Conservation (phyloP, 352 stramenopile species). For the Peronospora belbahrii region DNA sequence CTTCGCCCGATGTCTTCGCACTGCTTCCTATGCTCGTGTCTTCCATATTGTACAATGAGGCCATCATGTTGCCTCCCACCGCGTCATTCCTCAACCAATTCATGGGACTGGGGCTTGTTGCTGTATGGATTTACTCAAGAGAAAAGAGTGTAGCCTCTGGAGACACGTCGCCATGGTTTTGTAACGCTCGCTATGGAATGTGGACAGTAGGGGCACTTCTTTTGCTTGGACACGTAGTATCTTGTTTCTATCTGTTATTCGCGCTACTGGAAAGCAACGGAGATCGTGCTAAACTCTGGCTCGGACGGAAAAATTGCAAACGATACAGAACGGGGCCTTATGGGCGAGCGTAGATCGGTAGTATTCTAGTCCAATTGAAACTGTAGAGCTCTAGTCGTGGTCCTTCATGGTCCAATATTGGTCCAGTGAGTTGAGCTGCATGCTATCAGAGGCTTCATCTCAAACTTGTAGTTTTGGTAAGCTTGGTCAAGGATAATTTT, state of each 20-base stretch:
- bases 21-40: conserved; percentile 23
- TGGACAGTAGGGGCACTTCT: conserved; percentile 25
- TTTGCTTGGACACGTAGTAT: conserved; percentile 48
- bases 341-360: conserved; percentile 11
- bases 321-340: conserved; percentile 8
- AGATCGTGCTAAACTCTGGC: conserved; percentile 56
- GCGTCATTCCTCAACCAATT: conserved; percentile 45
- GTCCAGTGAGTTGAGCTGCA: conserved; percentile 83
- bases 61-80: conserved; percentile 13
- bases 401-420: conserved; percentile 51
- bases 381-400: conserved; percentile 8
- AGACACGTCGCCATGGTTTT: conserved; percentile 7
- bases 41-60: conserved; percentile 6
- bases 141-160: conserved; percentile 25
- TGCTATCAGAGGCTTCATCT: conserved; percentile 67
- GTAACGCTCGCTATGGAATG: conserved; percentile 15
- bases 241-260: conserved; percentile 59
- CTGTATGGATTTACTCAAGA: conserved; percentile 46
- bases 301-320: conserved; percentile 28
- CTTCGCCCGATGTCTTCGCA: conserved; percentile 28
- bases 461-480: conserved; percentile 77
- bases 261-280: conserved; percentile 67
- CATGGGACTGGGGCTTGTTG: conserved; percentile 33
- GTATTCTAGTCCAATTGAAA: background rate
- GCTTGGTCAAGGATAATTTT: conserved; percentile 77